A percentile compares a stretch with the other conserved stretches of the same genome.
Conservation (phyloP, 257 asterid genomes). For the Solanum medicagineum region DNA sequence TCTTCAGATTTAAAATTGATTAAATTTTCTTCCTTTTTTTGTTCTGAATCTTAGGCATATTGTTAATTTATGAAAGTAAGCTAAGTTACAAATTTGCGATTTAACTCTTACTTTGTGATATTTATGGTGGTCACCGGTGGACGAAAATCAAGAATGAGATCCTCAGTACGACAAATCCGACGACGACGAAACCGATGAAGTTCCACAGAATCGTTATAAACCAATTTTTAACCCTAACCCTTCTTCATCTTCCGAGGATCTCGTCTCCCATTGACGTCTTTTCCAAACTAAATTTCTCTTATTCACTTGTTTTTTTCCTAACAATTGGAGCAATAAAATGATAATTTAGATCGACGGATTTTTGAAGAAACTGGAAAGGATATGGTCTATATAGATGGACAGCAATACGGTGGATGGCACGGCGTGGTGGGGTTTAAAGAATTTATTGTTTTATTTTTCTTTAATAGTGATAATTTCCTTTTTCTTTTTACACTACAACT, state of each 20-base stretch:
- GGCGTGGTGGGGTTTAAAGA: too few relatives aligned
- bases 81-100: not conserved
- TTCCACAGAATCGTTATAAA: constrained; percentile 28
- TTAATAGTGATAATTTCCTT: too few relatives aligned
- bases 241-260: constrained; percentile 42
- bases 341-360: too few relatives aligned
- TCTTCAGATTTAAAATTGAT: too few relatives aligned
- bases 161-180: constrained; percentile 15
- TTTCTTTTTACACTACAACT: too few relatives aligned
- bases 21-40: too few relatives aligned
- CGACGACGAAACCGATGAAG: constrained; percentile 21
- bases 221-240: constrained; percentile 63
- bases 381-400: too few relatives aligned
- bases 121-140: constrained; percentile 17
- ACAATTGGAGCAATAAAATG: not conserved
- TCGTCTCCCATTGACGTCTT: constrained; percentile 77
- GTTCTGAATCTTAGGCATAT: not conserved
- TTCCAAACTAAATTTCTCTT: constrained; percentile 34
- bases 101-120: not conserved
- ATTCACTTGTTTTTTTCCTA: not conserved
- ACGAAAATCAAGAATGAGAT: constrained; percentile 26
- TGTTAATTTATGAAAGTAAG: not conserved
- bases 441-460: too few relatives aligned
- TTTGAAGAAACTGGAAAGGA: too few relatives aligned
- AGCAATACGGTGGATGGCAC: too few relatives aligned